Conservation (phyloP, 2,329 filamentous ascomycete genomes). For the Fusarium dlaminii region DNA sequence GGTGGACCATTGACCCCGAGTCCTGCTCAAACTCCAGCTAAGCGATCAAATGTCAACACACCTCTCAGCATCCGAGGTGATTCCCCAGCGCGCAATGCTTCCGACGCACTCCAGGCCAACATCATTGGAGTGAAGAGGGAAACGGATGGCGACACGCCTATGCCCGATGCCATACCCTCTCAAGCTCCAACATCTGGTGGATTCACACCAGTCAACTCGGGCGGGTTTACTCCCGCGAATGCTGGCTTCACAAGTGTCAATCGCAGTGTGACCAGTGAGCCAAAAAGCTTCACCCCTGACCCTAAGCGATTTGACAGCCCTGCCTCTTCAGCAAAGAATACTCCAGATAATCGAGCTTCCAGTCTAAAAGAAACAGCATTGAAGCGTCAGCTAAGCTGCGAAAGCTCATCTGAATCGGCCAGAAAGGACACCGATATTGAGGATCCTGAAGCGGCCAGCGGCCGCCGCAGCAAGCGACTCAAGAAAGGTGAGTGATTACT, state of each 20-base stretch:
- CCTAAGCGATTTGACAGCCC: constrained; percentile 70
- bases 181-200: constrained; percentile 54
- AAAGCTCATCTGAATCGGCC: constrained; percentile 57
- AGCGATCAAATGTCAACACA: constrained; percentile 68
- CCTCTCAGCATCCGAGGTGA: constrained; percentile 68
- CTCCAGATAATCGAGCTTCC: constrained; percentile 70
- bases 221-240: constrained; percentile 79
- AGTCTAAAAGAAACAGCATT: constrained; percentile 66
- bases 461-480: constrained; percentile 88
- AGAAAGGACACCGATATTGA: constrained; percentile 62
- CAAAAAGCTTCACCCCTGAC: constrained; percentile 69
- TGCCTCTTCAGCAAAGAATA: constrained; percentile 69
- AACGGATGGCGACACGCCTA: constrained; percentile 58
- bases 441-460: constrained; percentile 69
- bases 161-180: constrained; percentile 56
- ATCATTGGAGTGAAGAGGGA: constrained; percentile 58
- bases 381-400: constrained; percentile 79
- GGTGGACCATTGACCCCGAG: constrained; percentile 89
- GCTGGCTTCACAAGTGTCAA: constrained; percentile 75
- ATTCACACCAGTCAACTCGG: constrained; percentile 55
- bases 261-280: constrained; percentile 53
- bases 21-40: constrained; percentile 75
- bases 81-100: constrained; percentile 71
- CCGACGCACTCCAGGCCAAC: constrained; percentile 61
- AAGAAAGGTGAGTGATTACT: constrained; percentile 67